Conservation (phyloP, 257 asterid species). For the Solanum appendiculatum region DNA sequence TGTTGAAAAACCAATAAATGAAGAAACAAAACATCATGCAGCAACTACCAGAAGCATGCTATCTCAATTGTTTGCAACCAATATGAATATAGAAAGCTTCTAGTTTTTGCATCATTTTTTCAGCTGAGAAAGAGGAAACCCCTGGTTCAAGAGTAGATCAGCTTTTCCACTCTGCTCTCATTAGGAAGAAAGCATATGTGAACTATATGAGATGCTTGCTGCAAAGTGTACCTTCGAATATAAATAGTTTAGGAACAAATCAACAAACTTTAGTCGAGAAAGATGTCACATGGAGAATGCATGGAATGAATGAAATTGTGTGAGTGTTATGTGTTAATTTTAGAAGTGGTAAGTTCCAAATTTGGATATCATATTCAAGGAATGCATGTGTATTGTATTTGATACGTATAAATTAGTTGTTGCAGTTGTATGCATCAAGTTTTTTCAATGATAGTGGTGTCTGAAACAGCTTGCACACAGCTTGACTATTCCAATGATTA, state of each 20-base stretch:
- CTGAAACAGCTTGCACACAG: not conserved
- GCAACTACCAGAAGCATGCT: not conserved
- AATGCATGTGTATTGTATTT: not conserved
- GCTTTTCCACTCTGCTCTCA: not conserved
- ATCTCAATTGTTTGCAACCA: not conserved
- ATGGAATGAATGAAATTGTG: not conserved
- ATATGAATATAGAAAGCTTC: not conserved
- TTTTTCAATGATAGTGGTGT: not conserved
- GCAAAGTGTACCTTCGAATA: not conserved
- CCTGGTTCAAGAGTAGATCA: not conserved
- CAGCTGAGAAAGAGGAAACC: not conserved
- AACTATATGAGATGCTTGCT: not conserved
- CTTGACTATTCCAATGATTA: not conserved
- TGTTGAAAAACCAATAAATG: not conserved
- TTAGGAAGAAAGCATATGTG: not conserved
- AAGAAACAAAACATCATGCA: not conserved
- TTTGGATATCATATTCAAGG: not conserved
- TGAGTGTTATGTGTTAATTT: not conserved
- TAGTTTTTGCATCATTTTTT: not conserved
- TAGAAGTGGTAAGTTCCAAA: not conserved
- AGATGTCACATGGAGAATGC: not conserved
- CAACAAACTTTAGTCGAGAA: not conserved
- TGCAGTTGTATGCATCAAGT: not conserved
- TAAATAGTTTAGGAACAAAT: not conserved
- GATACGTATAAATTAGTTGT: not conserved